A percentile compares a stretch with the other conserved stretches of the same genome.
phyloP scores from a whole-genome alignment of 768 basidiomycete species.

The Gloeopeniophorella convolvens region DNA sequence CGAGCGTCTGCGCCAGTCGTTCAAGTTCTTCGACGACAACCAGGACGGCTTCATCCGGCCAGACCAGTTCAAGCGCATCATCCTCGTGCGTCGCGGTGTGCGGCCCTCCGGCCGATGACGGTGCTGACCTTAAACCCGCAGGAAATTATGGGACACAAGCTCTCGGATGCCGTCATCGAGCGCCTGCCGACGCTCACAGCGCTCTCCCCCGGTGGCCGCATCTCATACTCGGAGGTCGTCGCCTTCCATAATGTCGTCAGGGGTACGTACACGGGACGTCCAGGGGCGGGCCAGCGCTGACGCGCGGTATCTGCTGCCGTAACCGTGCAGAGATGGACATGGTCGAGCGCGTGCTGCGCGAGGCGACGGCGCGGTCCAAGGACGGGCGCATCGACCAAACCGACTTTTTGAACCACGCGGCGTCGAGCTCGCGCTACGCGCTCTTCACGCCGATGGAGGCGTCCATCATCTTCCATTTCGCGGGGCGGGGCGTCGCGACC shows the following conservation, averaged over 20 bases:
- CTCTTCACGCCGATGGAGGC: constrained; percentile 98
- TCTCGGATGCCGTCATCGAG: constrained; percentile 90
- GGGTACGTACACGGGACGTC: constrained; percentile 42
- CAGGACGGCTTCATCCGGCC: constrained; percentile 92
- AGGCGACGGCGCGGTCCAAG: constrained; percentile 83
- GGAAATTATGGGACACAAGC: constrained; percentile 97
- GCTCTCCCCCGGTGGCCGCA: constrained; percentile 79
- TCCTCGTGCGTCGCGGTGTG: constrained; percentile 53
- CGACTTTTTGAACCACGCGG: constrained; percentile 91
- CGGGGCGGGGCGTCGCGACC: constrained; percentile 64
- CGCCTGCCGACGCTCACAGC: constrained; percentile 89
- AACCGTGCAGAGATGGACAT: constrained; percentile 80
- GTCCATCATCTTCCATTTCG: constrained; percentile 98
- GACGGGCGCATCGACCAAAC: constrained; percentile 93
- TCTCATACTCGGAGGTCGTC: constrained; percentile 93
- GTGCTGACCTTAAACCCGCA: constrained; percentile 27
- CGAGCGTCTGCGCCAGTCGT: constrained; percentile 93
- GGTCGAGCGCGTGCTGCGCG: constrained; percentile 88
- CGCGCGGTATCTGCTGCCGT: constrained; percentile 2
- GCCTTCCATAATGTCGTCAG: constrained; percentile 96
- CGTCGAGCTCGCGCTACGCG: constrained; percentile 83
- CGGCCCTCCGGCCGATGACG: background rate
- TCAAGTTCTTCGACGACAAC: constrained; percentile 84
- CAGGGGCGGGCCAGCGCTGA: background rate
- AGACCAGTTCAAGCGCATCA: constrained; percentile 92